Evolutionary conservation across 2,329 filamentous ascomycete species (phyloP), one percentile per base, ranked within the genome.

Genomic region (Aspergillus chevalieri): DNA sequence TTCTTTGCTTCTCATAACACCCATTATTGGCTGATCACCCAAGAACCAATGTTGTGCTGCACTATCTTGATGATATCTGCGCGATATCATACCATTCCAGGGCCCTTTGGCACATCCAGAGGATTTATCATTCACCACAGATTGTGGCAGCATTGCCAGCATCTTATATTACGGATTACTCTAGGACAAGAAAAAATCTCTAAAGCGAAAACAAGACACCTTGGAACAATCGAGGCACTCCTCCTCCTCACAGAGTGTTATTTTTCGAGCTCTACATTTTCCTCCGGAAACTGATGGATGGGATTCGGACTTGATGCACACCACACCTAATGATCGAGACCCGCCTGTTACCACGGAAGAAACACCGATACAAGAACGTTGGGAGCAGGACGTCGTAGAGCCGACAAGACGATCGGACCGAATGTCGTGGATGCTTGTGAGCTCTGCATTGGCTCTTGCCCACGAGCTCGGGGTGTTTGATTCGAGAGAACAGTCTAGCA

Each of bases 401-500:
- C 77, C 78, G 2, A 75, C 78, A 2, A 74, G 74, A 50, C 67
- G 76, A 49, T 80, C 76, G 0, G 78, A 81, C 56, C 73, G 78
- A 2, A 81, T 82, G 78, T 81, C 78, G 0, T 82, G 79, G 79
- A 81, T 80, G 74, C 57, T 81, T 19, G 70, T 82, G 34, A 78
- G 79, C 2, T 76, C 74, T 55, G 78, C 76, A 0, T 57, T 78
- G 19, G 77, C 76, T 3, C 65, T 81, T 10, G 74, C 76, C 1
- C 76, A 79, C 46, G 77, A 80, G 53, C 63, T 79, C 19, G 73
- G 77, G 2, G 65, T 80, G n/a, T 74, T 78, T 52, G 70, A 77
- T 73, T 30, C 64, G 68, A 34, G 65, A 64, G 39, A 61, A 54
- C 39, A 71, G 67, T 15, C 64, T 17, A 65, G 49, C 44, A 52